Evolutionary conservation across 768 basidiomycete species (phyloP).

Genomic region (Pleurotus giganteus): DNA sequence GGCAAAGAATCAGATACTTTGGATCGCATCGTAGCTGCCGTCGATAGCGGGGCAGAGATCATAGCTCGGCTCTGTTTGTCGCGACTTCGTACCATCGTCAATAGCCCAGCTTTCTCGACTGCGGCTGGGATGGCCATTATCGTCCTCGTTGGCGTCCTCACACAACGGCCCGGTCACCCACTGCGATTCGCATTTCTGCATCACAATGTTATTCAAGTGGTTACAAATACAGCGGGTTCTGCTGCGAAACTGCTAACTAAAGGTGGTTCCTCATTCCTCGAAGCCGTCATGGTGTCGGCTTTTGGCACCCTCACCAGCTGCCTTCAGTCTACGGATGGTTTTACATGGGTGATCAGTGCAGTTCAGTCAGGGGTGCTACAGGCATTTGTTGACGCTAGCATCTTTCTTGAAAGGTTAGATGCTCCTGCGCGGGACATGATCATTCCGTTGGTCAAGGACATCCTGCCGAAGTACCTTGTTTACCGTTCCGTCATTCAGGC

Average conservation of each 20-base stretch:
- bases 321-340: slow-evolving; percentile 34
- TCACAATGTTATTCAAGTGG: slow-evolving; percentile 25
- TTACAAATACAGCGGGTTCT: slow-evolving; percentile 28
- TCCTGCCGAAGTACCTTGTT: slow-evolving; percentile 33
- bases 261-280: slow-evolving; percentile 15
- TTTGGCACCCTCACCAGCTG: slow-evolving; percentile 33
- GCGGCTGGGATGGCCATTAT: slow-evolving; percentile 21
- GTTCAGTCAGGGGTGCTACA: slow-evolving; percentile 29
- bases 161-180: slow-evolving; percentile 22
- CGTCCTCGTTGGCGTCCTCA: slow-evolving; percentile 31
- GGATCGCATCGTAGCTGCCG: slow-evolving; percentile 26
- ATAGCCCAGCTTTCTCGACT: slow-evolving; percentile 16
- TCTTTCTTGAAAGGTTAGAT: slow-evolving; percentile 22
- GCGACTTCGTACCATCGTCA: slow-evolving; percentile 23
- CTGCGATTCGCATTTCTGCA: slow-evolving; percentile 31
- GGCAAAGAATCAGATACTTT: slow-evolving; percentile 15
- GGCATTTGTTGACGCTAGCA: slow-evolving; percentile 27
- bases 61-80: slow-evolving; percentile 27
- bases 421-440: slow-evolving; percentile 25
- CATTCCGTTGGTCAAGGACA: slow-evolving; percentile 21
- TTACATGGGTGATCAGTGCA: slow-evolving; percentile 32
- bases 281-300: slow-evolving; percentile 24
- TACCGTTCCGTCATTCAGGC: slow-evolving; percentile 34
- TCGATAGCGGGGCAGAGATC: slow-evolving; percentile 23
- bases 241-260: slow-evolving; percentile 21